Base-by-base conservation (phyloP, 1,284 basidiomycete genomes). In the Ustilago lituana region DNA sequence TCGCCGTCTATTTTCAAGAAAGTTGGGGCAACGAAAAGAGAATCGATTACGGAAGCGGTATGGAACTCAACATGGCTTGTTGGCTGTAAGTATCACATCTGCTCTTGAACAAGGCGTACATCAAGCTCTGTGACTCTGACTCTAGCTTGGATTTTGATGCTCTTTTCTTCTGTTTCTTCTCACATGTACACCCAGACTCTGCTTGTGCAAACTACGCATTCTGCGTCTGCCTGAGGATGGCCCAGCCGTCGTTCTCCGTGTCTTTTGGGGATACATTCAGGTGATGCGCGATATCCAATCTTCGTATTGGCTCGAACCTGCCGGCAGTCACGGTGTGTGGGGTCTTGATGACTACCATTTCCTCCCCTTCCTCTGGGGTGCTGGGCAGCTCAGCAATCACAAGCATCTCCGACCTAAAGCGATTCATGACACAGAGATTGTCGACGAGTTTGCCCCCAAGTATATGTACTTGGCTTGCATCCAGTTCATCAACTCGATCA, bases 401-500 rank as follows among this genome's bases (percentile, higher is more conserved):
- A 93, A 91, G 73, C 90, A 93, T 81, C 89, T 98, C 32, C 86
- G 89, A 15, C 96, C 96, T 2, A 94, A 92, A 82, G 89, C 92
- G 2, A 97, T 98, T 32, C 94, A 97, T 76, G 91, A 97, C 74
- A 82, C 86, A 0, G 94, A 98, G 50, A 88, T 98, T 15, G 88
- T 98, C n/a, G 93, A 96, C 54, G 94, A 96, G 77, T 95, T 92
- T 77, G 87, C 90, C 1, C 89, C 89, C 59, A 87, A 94, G 61
- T 99, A 97, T 85, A 98, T 99, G 87, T 99, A 98, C 82, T 89
- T 98, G 77, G 90, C 93, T 0, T 98, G 94, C 83, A 95, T 98
- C 76, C 86, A 89, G 49, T 98, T 97, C 82, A 98, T 98, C 84
- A 98, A 98, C 83, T 93, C 92, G 15, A 92, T 80, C 71, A 98